Conservation (phyloP, 331 rosid genomes). For the Malus hybrid region DNA sequence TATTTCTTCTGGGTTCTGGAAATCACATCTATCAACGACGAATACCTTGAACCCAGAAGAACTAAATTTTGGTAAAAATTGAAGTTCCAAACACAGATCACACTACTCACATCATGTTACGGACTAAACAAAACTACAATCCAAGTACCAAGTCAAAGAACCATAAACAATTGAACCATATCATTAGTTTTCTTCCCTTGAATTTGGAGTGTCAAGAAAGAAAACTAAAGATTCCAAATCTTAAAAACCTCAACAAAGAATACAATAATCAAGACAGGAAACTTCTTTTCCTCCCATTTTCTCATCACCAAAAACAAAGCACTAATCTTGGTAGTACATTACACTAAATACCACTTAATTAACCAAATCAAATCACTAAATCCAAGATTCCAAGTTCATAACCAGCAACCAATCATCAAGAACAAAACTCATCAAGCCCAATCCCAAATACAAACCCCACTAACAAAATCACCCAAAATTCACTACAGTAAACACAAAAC, state of each 20-base stretch:
- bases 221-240: conserved; percentile 10
- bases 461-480: conserved; percentile 10
- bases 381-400: neutral
- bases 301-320: conserved; percentile 8
- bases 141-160: neutral
- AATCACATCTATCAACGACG: neutral
- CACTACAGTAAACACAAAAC: conserved; percentile 6
- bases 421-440: conserved; percentile 18
- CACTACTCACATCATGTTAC: neutral
- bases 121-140: neutral
- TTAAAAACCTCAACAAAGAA: neutral
- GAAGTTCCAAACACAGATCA: conserved; percentile 13
- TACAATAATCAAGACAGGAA: neutral
- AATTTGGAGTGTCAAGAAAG: neutral
- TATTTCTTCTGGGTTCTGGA: neutral
- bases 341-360: conserved; percentile 4
- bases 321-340: neutral
- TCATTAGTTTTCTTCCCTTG: neutral
- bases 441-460: neutral
- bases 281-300: neutral
- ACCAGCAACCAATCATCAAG: neutral
- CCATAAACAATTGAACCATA: neutral
- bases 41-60: neutral
- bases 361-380: conserved; percentile 20
- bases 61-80: neutral